These are phyloP conservation scores for Taphrina communis DNA, from an alignment of 1,139 yeast genomes.

Conservation along the genomic window DNA sequence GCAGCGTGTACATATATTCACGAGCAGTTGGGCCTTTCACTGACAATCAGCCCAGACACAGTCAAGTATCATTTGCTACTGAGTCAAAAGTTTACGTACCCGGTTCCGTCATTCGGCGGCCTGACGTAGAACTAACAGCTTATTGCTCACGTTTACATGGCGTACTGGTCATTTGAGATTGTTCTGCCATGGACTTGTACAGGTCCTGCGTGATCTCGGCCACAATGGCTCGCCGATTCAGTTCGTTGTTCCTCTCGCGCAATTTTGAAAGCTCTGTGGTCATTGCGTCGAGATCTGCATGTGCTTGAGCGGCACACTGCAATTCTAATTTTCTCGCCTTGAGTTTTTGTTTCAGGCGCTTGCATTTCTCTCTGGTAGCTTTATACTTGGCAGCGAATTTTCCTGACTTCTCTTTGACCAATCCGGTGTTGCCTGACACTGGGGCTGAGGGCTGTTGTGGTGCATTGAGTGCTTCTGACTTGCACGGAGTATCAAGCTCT, in stretches of 20 bases:
- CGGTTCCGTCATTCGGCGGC: too few species aligned
- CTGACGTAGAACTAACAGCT: not conserved
- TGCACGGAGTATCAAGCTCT: too few species aligned
- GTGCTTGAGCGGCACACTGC: not conserved
- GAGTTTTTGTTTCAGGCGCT: not conserved
- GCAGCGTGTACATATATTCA: too few species aligned
- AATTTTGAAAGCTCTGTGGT: not conserved
- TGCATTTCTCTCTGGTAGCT: not conserved
- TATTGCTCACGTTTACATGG: not conserved
- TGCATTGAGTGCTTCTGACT: too few species aligned
- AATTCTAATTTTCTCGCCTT: not conserved
- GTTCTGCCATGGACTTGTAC: constrained; percentile 10
- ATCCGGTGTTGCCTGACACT: too few species aligned
- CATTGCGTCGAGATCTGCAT: not conserved
- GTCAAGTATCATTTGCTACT: too few species aligned
- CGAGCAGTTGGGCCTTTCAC: too few species aligned
- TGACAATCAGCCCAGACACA: too few species aligned
- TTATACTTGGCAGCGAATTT: not conserved
- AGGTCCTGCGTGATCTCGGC: constrained; percentile 3
- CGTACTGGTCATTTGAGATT: not conserved
- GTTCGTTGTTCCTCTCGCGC: not conserved
- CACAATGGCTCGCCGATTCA: not conserved
- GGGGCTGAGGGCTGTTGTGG: too few species aligned
- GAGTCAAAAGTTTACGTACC: too few species aligned
- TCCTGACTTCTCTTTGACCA: not conserved